Conservation (phyloP, 306 rosid species). For the Sphenostylis stenocarpa region DNA sequence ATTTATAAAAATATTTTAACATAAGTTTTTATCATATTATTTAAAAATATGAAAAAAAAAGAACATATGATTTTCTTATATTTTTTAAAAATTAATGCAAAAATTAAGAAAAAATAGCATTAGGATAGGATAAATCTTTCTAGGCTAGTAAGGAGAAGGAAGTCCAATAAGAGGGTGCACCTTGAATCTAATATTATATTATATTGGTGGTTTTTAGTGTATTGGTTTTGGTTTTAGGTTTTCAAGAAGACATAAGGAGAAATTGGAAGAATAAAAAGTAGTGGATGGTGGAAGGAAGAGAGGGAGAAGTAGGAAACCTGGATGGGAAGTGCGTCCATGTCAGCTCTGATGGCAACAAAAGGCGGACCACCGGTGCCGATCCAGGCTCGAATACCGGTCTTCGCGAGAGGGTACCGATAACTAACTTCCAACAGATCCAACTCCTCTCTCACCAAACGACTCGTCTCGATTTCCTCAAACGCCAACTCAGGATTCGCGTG, state of each 20-base stretch:
- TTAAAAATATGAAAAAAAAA: too few species aligned
- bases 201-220: neutral
- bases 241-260: neutral
- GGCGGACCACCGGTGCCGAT: conserved; percentile 94
- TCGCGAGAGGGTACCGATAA: conserved; percentile 67
- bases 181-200: neutral
- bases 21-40: neutral
- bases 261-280: neutral
- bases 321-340: conserved; percentile 98
- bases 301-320: conserved; percentile 45
- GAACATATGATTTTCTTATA: too few species aligned
- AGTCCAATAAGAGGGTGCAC: neutral
- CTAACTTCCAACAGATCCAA: conserved; percentile 73
- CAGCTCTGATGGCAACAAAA: conserved; percentile 90
- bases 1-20: neutral
- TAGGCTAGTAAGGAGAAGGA: too few species aligned
- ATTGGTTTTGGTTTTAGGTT: neutral
- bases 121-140: too few species aligned
- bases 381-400: conserved; percentile 84
- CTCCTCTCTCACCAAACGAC: conserved; percentile 65
- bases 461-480: conserved; percentile 86
- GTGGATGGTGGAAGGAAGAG: neutral
- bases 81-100: neutral
- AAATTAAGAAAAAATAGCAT: neutral
- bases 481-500: conserved; percentile 90